These are phyloP conservation scores for Prototheca wickerhamii DNA, from an alignment of 163 green algal genomes.

Conservation along the genomic window DNA sequence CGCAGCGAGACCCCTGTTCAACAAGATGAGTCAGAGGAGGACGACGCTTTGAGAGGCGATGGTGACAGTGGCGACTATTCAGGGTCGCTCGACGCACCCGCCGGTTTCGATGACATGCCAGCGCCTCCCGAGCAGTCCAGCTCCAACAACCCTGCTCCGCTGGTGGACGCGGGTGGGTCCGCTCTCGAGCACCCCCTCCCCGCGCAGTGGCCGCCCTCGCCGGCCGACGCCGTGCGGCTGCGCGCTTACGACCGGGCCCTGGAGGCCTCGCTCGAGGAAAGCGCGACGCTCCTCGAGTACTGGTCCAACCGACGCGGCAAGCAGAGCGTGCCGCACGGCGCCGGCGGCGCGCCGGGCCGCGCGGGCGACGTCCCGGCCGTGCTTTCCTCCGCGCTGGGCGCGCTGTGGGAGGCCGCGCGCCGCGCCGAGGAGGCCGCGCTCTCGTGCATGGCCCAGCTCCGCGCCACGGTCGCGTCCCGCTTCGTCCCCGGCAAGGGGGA, in stretches of 20 bases:
- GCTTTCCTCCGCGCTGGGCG: neutral
- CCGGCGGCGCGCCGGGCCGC: neutral
- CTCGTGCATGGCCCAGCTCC: neutral
- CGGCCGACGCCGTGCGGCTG: neutral
- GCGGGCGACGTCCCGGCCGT: neutral
- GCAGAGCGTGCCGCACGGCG: neutral
- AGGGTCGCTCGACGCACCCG: too few relatives aligned
- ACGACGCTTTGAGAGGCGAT: neutral
- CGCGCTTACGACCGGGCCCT: neutral
- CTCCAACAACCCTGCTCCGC: too few relatives aligned
- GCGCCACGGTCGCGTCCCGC: neutral
- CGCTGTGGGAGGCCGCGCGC: neutral
- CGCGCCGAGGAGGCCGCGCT: neutral
- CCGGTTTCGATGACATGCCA: too few relatives aligned
- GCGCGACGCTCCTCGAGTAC: neutral
- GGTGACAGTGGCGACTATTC: neutral
- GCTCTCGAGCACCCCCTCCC: too few relatives aligned
- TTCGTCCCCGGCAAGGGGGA: neutral
- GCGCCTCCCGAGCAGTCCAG: too few relatives aligned
- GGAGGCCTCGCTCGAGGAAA: neutral
- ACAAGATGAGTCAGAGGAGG: too few relatives aligned
- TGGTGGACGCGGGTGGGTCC: too few relatives aligned
- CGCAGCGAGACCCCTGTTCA: too few relatives aligned
- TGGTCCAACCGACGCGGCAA: neutral
- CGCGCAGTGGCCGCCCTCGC: neutral